Evolutionary conservation across 352 stramenopile genomes (phyloP).

Genomic region (Pythium brachiatum): DNA sequence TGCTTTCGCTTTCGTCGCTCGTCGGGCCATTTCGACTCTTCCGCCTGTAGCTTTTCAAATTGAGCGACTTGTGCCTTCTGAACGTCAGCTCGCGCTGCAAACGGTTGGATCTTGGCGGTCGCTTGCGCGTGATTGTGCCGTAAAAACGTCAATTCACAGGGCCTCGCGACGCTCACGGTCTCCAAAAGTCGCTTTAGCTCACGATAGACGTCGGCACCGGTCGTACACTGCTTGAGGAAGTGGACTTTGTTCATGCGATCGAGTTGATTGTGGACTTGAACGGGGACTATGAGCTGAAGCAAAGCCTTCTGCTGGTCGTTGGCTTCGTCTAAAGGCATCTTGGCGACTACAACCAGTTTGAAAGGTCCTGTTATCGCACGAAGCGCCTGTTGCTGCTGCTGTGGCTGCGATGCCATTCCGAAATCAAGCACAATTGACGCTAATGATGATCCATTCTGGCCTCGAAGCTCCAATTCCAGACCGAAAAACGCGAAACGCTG

Average conservation of each 20-base stretch:
- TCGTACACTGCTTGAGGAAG: constrained; percentile 28
- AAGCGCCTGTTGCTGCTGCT: constrained; percentile 7
- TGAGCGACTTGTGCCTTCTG: constrained; percentile 50
- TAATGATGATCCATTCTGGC: background rate
- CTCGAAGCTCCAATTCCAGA: constrained; percentile 16
- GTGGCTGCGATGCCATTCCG: background rate
- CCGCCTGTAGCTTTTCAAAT: constrained; percentile 32
- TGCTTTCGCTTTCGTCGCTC: constrained; percentile 50
- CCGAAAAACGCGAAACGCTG: constrained; percentile 21
- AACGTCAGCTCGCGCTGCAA: constrained; percentile 51
- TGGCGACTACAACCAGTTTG: constrained; percentile 13
- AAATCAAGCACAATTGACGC: constrained; percentile 6
- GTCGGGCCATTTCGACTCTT: constrained; percentile 32
- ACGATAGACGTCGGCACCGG: constrained; percentile 32
- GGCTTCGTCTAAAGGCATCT: constrained; percentile 16
- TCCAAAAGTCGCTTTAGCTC: constrained; percentile 31
- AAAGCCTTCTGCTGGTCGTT: constrained; percentile 25
- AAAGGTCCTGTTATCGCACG: constrained; percentile 20
- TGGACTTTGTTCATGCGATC: constrained; percentile 47
- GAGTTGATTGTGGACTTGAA: constrained; percentile 44
- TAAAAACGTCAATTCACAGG: constrained; percentile 49
- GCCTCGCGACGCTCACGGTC: constrained; percentile 34
- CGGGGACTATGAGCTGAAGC: constrained; percentile 34
- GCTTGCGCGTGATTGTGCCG: constrained; percentile 55
- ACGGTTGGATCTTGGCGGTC: constrained; percentile 53